Percentiles rank a stretch among this genome's conserved stretches.
These are phyloP conservation scores for Afroboletus lepidellus DNA, from an alignment of 1,284 basidiomycete species.

Conservation along the genomic window DNA sequence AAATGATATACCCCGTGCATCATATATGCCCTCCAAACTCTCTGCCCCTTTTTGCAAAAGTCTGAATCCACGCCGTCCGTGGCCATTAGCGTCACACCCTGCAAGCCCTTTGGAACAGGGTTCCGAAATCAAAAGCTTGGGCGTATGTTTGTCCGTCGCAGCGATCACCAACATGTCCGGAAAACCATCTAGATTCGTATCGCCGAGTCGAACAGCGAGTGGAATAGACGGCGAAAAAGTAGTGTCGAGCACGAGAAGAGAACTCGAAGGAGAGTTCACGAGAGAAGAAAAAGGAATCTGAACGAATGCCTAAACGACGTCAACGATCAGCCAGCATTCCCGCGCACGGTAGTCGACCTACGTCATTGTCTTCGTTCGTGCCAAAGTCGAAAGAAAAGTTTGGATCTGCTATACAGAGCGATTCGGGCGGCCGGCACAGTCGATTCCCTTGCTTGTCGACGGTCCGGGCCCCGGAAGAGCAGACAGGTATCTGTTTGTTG, in stretches of 20 bases:
- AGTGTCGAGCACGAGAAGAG: constrained; percentile 70
- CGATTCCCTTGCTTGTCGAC: constrained; percentile 49
- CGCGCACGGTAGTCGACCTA: constrained; percentile 35
- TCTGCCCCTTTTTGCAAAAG: constrained; percentile 62
- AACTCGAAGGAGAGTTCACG: constrained; percentile 44
- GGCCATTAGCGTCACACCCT: constrained; percentile 51
- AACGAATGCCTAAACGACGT: constrained; percentile 54
- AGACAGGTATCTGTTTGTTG: constrained; percentile 89
- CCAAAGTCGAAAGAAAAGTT: constrained; percentile 78
- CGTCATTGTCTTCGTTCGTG: constrained; percentile 52
- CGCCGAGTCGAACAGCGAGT: constrained; percentile 80
- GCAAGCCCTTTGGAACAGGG: constrained; percentile 60
- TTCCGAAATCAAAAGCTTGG: constrained; percentile 71
- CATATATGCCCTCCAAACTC: constrained; percentile 64
- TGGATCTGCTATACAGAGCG: constrained; percentile 81
- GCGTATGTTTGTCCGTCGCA: constrained; percentile 49
- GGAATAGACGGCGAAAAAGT: constrained; percentile 66
- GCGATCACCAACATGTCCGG: constrained; percentile 85
- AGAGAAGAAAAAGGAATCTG: constrained; percentile 67
- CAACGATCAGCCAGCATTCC: neutral
- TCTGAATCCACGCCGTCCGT: constrained; percentile 61
- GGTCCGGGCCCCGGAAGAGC: constrained; percentile 51
- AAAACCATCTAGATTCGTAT: constrained; percentile 93
- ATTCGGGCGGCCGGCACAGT: constrained; percentile 73
- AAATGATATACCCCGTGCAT: constrained; percentile 81